phyloP scores from a whole-genome alignment of 352 stramenopile genomes.

The Pelagophyceae sp. region DNA sequence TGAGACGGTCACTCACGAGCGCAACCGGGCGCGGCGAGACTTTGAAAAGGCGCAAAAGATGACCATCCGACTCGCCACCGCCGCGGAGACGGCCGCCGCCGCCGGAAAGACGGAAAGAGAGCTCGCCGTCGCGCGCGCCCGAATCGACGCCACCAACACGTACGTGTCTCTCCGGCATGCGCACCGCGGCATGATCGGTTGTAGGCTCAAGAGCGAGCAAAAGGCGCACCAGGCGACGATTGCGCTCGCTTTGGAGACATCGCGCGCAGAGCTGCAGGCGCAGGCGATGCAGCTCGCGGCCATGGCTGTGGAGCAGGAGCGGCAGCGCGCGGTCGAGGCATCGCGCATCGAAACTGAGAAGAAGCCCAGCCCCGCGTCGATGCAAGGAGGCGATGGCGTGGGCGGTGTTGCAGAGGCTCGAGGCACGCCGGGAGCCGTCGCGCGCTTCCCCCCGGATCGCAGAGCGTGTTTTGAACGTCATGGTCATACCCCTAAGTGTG shows the following conservation, averaged over 20 bases:
- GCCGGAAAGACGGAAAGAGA: neutral
- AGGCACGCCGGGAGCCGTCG: too few relatives aligned
- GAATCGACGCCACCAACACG: neutral
- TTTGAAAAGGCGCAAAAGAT: neutral
- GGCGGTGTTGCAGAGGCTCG: too few relatives aligned
- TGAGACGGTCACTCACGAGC: neutral
- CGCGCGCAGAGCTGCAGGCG: neutral
- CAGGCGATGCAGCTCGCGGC: neutral
- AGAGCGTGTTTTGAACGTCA: too few relatives aligned
- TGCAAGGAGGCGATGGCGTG: too few relatives aligned
- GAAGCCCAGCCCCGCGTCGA: too few relatives aligned
- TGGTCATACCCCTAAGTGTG: too few relatives aligned
- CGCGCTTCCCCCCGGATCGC: too few relatives aligned
- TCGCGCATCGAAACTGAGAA: neutral
- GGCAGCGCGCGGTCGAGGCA: neutral
- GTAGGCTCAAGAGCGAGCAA: too few relatives aligned
- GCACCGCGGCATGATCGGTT: too few relatives aligned
- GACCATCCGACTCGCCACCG: neutral
- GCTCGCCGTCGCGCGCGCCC: neutral
- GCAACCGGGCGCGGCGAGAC: constrained; percentile 10
- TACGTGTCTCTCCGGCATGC: neutral
- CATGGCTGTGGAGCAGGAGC: neutral
- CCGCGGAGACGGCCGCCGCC: neutral
- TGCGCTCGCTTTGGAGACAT: neutral
- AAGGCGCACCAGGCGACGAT: neutral